Conservation (phyloP, 768 basidiomycete genomes). For the Pleurotus tuoliensis region DNA sequence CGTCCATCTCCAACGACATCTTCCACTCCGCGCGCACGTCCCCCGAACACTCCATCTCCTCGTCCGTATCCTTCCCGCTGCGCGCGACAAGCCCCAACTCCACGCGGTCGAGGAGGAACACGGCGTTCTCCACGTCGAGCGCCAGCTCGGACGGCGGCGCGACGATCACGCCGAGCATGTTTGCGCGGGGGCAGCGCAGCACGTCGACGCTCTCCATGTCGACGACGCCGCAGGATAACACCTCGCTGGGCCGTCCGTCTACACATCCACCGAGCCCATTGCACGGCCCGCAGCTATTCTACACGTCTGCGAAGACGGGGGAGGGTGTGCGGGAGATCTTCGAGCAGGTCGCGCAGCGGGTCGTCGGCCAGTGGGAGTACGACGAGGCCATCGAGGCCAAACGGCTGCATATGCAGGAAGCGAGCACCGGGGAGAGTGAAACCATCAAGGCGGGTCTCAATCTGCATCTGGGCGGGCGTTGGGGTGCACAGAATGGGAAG, state of each 20-base stretch:
- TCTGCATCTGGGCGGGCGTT: not conserved
- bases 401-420: slow-evolving; percentile 35
- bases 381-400: slow-evolving; percentile 54
- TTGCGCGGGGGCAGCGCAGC: slow-evolving; percentile 31
- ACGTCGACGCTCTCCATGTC: not conserved
- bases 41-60: slow-evolving; percentile 34
- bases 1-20: slow-evolving; percentile 59
- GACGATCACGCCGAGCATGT: slow-evolving; percentile 61
- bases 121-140: slow-evolving; percentile 31
- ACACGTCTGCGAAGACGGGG: slow-evolving; percentile 77
- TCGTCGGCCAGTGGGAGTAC: slow-evolving; percentile 61
- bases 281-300: slow-evolving; percentile 62
- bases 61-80: slow-evolving; percentile 16
- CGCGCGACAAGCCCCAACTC: slow-evolving; percentile 18
- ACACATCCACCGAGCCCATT: slow-evolving; percentile 28
- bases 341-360: slow-evolving; percentile 65
- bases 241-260: slow-evolving; percentile 19
- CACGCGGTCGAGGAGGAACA: slow-evolving; percentile 18
- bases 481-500: not conserved
- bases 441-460: slow-evolving; percentile 31
- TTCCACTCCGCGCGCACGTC: slow-evolving; percentile 62
- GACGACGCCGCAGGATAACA: slow-evolving; percentile 9
- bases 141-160: slow-evolving; percentile 41
- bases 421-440: slow-evolving; percentile 21
- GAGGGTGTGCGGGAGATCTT: slow-evolving; percentile 71